phyloP scores from a whole-genome alignment of 768 basidiomycete genomes.

The Hirschioporus abietinus region DNA sequence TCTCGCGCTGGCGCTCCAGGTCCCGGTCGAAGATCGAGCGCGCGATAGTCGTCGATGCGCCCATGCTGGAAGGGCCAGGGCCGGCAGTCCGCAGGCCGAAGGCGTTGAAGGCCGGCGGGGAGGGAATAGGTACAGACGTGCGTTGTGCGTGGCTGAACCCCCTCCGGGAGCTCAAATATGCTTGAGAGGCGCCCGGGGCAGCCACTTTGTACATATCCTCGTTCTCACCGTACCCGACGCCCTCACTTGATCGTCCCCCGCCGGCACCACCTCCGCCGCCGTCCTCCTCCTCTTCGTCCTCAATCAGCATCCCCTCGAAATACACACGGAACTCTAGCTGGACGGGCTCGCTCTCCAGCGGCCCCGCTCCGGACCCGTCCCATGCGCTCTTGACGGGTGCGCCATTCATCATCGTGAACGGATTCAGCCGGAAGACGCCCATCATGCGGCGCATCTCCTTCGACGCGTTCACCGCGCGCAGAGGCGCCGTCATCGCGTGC shows the following conservation, averaged over 20 bases:
- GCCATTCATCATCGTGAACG: constrained; percentile 58
- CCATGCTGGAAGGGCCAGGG: too few relatives aligned
- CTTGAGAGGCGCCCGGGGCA: background rate
- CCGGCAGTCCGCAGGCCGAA: background rate
- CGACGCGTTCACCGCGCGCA: constrained; percentile 70
- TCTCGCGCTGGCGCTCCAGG: background rate
- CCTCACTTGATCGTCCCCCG: background rate
- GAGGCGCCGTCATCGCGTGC: constrained; percentile 29
- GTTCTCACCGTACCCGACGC: background rate
- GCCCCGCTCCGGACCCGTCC: constrained; percentile 48
- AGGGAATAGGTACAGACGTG: background rate
- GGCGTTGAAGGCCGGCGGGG: background rate
- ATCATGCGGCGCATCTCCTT: constrained; percentile 71
- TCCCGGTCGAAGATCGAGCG: background rate
- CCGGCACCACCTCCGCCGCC: too few relatives aligned
- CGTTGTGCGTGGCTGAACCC: background rate
- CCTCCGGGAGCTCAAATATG: background rate
- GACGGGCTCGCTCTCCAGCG: constrained; percentile 54
- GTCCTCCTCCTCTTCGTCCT: background rate
- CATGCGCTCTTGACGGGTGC: constrained; percentile 39
- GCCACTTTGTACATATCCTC: background rate
- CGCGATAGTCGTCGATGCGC: background rate
- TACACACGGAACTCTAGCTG: constrained; percentile 64
- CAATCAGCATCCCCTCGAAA: constrained; percentile 11
- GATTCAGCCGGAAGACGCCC: constrained; percentile 72